Percentiles rank a stretch among this genome's conserved stretches.
phyloP scores from a whole-genome alignment of 768 basidiomycete genomes.

The Leccinum truebloodii region DNA sequence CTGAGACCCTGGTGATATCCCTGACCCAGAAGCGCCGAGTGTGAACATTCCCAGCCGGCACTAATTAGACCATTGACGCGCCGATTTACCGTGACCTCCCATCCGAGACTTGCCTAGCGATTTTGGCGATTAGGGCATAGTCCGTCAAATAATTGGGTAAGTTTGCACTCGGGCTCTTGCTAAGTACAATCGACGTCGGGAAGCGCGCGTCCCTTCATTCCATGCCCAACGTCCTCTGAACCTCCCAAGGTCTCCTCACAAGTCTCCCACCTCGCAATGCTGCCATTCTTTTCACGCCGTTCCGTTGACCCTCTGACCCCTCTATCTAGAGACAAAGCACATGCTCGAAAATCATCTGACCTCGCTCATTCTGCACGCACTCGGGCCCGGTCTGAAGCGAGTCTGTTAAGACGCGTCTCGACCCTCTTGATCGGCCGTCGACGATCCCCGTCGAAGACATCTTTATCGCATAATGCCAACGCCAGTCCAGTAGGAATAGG shows the following conservation, averaged over 20 bases:
- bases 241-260: background rate
- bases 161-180: background rate
- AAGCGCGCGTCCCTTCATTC: conserved; percentile 5
- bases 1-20: conserved; percentile 20
- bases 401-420: conserved; percentile 26
- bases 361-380: conserved; percentile 14
- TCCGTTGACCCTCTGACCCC: conserved; percentile 24
- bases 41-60: conserved; percentile 10
- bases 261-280: conserved; percentile 6
- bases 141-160: conserved; percentile 24
- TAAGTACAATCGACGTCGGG: background rate
- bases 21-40: conserved; percentile 10
- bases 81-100: conserved; percentile 8
- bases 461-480: too few relatives aligned
- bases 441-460: too few relatives aligned
- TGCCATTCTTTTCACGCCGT: conserved; percentile 34
- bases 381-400: conserved; percentile 29
- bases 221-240: conserved; percentile 16
- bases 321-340: conserved; percentile 5
- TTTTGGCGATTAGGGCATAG: conserved; percentile 19
- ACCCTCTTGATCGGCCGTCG: too few relatives aligned
- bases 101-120: conserved; percentile 12
- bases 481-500: too few relatives aligned
- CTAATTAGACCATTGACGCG: background rate
- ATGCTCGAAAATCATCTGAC: conserved; percentile 1